A percentile compares a stretch with the other conserved stretches of the same genome.
These are phyloP conservation scores for Citrullus amarus DNA, from an alignment of 306 rosid genomes.

Conservation along the genomic window DNA sequence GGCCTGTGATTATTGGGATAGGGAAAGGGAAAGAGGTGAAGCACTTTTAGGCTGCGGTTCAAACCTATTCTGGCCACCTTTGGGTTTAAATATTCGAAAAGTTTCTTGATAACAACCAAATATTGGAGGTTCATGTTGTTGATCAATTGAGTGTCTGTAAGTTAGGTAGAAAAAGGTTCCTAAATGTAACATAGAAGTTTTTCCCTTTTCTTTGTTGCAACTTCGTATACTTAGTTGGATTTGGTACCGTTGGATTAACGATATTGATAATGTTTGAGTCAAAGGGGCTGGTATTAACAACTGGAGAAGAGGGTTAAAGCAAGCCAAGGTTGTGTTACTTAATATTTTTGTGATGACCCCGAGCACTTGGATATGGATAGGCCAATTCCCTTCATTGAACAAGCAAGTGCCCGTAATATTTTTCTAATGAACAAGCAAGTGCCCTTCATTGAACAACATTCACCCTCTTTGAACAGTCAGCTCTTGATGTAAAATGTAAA, in stretches of 20 bases:
- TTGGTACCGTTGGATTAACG: background rate
- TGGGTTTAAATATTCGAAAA: background rate
- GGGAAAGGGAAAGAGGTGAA: background rate
- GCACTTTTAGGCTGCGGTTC: background rate
- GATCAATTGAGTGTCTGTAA: background rate
- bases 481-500: background rate
- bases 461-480: background rate
- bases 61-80: background rate
- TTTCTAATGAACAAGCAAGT: background rate
- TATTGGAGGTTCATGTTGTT: background rate
- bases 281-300: background rate
- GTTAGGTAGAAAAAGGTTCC: background rate
- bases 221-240: background rate
- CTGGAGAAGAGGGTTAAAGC: background rate
- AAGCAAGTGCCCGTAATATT: background rate
- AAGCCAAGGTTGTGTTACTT: background rate
- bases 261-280: background rate
- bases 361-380: background rate
- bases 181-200: background rate
- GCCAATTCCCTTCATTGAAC: background rate
- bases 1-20: background rate
- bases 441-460: background rate
- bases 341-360: background rate
- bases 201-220: background rate
- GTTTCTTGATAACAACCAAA: background rate